A percentile compares a stretch with the other conserved stretches of the same genome.
phyloP scores from a whole-genome alignment of 768 basidiomycete species.

The Leucogyrophana mollusca region DNA sequence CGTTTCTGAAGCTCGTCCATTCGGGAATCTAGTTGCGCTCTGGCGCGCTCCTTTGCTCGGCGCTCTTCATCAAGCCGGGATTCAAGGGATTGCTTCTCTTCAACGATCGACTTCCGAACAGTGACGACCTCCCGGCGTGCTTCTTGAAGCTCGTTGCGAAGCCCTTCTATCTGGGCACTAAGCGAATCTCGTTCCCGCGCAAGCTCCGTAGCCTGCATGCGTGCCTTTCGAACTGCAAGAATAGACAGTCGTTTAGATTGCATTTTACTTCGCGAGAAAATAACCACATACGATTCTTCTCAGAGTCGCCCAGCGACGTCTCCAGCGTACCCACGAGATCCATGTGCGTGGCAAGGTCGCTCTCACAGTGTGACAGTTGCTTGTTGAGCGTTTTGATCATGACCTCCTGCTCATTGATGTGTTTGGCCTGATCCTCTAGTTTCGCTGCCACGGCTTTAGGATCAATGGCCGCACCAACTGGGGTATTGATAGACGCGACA shows the following conservation, averaged over 20 bases:
- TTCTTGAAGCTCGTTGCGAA: conserved; percentile 73
- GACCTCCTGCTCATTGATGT: conserved; percentile 78
- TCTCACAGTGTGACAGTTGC: conserved; percentile 90
- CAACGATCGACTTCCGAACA: conserved; percentile 76
- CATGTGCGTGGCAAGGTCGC: conserved; percentile 88
- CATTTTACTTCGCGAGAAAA: conserved; percentile 3
- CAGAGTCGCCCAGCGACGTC: conserved; percentile 84
- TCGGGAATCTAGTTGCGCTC: conserved; percentile 82
- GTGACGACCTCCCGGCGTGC: conserved; percentile 77
- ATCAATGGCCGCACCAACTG: conserved; percentile 41
- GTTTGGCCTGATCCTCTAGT: conserved; percentile 73
- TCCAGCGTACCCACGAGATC: conserved; percentile 85
- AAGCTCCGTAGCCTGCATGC: conserved; percentile 89
- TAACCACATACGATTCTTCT: conserved; percentile 79
- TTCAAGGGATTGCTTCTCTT: conserved; percentile 87
- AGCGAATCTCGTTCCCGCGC: conserved; percentile 83
- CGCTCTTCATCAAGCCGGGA: conserved; percentile 84
- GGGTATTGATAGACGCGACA: conserved; percentile 42
- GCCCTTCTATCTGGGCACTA: conserved; percentile 58
- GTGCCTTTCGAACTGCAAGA: conserved; percentile 79
- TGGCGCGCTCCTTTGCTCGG: conserved; percentile 82
- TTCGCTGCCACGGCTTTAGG: conserved; percentile 49
- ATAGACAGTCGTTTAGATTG: conserved; percentile 10
- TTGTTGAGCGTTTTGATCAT: conserved; percentile 96
- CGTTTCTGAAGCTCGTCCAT: conserved; percentile 83